Evolutionary conservation across 306 rosid species (phyloP).

Genomic region (Rosa lucieae): DNA sequence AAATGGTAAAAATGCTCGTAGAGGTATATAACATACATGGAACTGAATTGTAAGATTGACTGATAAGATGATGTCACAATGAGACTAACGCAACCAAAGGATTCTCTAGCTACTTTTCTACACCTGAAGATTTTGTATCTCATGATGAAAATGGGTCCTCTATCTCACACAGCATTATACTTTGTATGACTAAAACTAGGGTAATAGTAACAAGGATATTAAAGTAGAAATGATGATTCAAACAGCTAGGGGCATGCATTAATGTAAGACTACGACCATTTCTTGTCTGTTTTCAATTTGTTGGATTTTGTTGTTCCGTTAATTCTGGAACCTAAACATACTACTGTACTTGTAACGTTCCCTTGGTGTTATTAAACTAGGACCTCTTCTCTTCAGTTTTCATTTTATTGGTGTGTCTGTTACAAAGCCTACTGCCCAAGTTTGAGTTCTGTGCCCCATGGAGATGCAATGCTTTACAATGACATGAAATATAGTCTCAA

Average conservation of each 20-base stretch:
- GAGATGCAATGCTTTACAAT: neutral
- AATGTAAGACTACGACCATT: neutral
- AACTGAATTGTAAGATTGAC: neutral
- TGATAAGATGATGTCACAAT: neutral
- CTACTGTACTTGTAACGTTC: neutral
- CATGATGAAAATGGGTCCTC: neutral
- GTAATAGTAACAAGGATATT: neutral
- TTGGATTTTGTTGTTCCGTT: neutral
- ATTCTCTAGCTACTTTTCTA: neutral
- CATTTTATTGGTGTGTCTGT: neutral
- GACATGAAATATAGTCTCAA: neutral
- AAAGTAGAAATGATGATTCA: neutral
- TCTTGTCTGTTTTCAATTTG: neutral
- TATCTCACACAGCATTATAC: neutral
- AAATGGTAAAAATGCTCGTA: slow-evolving; percentile 18
- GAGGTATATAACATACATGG: neutral
- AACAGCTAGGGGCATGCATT: neutral
- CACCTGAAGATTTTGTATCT: neutral
- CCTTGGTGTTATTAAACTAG: neutral
- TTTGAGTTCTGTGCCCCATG: neutral
- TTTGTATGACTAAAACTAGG: neutral
- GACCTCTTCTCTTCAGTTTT: neutral
- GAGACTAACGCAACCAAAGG: slow-evolving; percentile 5
- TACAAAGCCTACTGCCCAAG: neutral
- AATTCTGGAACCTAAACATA: neutral